These are phyloP conservation scores for Fusarium sulawesiense DNA, from an alignment of 2,329 filamentous ascomycete species.

Conservation along the genomic window DNA sequence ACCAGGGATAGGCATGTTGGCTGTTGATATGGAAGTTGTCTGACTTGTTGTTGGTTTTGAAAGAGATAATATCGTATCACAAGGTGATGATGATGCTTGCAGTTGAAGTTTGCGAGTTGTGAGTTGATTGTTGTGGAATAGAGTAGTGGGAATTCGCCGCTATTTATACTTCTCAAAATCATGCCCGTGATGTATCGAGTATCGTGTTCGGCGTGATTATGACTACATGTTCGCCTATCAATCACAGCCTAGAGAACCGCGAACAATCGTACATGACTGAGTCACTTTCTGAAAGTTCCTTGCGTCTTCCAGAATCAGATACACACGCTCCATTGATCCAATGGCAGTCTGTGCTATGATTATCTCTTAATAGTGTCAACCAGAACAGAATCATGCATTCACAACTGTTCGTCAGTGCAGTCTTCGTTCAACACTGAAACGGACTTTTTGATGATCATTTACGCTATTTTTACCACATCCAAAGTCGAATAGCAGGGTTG, in stretches of 20 bases:
- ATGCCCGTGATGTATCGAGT: too few species aligned
- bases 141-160: not conserved
- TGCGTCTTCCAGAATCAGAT: not conserved
- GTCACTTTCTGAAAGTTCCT: not conserved
- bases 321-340: fast-evolving
- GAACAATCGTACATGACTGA: not conserved
- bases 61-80: fast-evolving
- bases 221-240: not conserved
- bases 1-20: not conserved
- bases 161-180: not conserved
- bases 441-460: too few species aligned
- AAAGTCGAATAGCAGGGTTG: too few species aligned
- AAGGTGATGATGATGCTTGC: not conserved
- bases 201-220: not conserved
- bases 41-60: fast-evolving
- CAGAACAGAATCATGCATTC: too few species aligned
- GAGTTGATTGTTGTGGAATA: not conserved
- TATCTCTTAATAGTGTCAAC: too few species aligned
- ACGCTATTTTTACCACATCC: too few species aligned
- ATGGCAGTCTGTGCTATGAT: not conserved
- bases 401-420: too few species aligned
- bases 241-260: not conserved
- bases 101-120: not conserved
- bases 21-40: fast-evolving
- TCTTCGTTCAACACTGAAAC: too few species aligned